Evolutionary conservation across 768 basidiomycete species (phyloP).

Genomic region (Mycena chlorophos): DNA sequence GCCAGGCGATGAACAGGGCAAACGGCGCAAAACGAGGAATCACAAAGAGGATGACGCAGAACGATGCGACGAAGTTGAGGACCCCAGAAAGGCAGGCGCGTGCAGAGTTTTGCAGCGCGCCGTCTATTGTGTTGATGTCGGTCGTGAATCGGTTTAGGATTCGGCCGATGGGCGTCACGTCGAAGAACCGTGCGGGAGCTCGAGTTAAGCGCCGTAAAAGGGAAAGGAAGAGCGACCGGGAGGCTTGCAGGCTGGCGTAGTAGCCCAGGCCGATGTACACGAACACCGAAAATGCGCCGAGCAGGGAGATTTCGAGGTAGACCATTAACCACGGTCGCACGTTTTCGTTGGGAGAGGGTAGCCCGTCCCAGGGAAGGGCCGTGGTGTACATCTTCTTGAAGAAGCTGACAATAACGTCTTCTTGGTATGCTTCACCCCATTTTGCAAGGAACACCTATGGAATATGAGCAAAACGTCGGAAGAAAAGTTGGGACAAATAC

Average conservation of each 20-base stretch:
- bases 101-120: constrained; percentile 56
- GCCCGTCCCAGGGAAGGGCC: constrained; percentile 43
- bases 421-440: constrained; percentile 69
- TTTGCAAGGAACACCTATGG: constrained; percentile 61
- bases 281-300: constrained; percentile 54
- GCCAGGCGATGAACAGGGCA: constrained; percentile 65
- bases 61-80: constrained; percentile 63
- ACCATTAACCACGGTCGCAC: constrained; percentile 68
- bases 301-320: constrained; percentile 62
- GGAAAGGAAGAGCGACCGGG: constrained; percentile 55
- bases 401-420: constrained; percentile 24
- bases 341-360: constrained; percentile 60
- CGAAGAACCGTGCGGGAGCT: constrained; percentile 71
- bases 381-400: constrained; percentile 19
- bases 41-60: constrained; percentile 60
- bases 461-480: neutral
- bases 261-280: constrained; percentile 63
- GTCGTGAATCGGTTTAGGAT: constrained; percentile 80
- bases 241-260: constrained; percentile 68
- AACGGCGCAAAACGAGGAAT: constrained; percentile 67
- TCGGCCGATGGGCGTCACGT: constrained; percentile 71
- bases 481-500: constrained; percentile 31
- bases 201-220: constrained; percentile 57
- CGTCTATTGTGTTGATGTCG: constrained; percentile 76
- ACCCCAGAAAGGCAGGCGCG: constrained; percentile 55